Conservation (phyloP, 78 protist species). For the Cavenderia fasciculata region DNA sequence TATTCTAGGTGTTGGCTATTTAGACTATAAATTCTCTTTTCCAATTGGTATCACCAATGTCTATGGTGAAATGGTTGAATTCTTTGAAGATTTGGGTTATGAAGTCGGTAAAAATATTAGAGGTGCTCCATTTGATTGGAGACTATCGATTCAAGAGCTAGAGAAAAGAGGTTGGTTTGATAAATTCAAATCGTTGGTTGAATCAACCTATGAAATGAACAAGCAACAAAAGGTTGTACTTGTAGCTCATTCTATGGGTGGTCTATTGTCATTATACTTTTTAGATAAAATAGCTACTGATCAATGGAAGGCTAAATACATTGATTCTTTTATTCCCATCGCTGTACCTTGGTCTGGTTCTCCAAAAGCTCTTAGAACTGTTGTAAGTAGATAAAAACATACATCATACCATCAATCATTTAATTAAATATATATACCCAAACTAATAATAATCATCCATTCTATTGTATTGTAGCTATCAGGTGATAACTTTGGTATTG, state of each 20-base stretch:
- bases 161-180: constrained; percentile 12
- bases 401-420: neutral
- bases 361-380: neutral
- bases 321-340: constrained; percentile 29
- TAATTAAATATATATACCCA: neutral
- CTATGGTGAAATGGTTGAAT: constrained; percentile 15
- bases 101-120: neutral
- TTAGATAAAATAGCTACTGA: neutral
- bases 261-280: neutral
- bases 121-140: constrained; percentile 48
- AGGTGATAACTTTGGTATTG: constrained; percentile 26
- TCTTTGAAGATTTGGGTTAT: constrained; percentile 9
- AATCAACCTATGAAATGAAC: constrained; percentile 7
- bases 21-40: neutral
- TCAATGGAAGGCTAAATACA: constrained; percentile 20
- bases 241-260: constrained; percentile 50
- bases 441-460: too few species aligned
- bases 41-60: constrained; percentile 27
- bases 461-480: neutral
- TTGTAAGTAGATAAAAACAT: neutral
- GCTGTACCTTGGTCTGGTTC: constrained; percentile 51
- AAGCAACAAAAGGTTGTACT: constrained; percentile 7
- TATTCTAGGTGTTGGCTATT: constrained; percentile 8
- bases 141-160: neutral
- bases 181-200: constrained; percentile 5